Conservation (phyloP, 345 rosid genomes). For the Gossypium rotundifolium region DNA sequence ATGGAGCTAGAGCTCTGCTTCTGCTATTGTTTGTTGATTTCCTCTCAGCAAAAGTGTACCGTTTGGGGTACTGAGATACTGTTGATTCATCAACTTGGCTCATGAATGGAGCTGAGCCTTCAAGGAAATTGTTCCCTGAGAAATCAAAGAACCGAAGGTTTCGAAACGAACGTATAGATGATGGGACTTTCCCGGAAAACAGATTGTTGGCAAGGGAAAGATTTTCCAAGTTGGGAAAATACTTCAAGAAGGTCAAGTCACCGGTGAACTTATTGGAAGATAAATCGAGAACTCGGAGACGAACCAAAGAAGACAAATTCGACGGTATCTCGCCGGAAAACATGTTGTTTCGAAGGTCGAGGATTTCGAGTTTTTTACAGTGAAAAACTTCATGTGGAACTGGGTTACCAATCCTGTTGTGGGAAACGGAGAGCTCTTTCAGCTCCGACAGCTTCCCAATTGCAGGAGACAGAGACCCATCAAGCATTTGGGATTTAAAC, state of each 20-base stretch:
- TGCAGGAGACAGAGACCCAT: conserved; percentile 60
- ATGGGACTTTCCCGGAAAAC: conserved; percentile 71
- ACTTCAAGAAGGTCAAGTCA: conserved; percentile 65
- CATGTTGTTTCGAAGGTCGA: conserved; percentile 58
- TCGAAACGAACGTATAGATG: conserved; percentile 54
- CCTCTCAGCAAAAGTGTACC: conserved; percentile 53
- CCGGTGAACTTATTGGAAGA: conserved; percentile 61
- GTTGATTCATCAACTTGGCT: conserved; percentile 29
- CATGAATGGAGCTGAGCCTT: conserved; percentile 49
- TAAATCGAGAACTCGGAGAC: conserved; percentile 68
- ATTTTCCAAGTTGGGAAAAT: conserved; percentile 63
- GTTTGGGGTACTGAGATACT: conserved; percentile 35
- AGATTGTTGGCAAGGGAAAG: conserved; percentile 73
- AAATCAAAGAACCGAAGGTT: conserved; percentile 69
- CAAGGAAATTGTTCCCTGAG: conserved; percentile 60
- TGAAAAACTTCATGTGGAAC: conserved; percentile 49
- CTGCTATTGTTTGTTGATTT: background rate
- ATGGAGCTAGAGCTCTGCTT: conserved; percentile 16
- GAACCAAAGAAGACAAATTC: conserved; percentile 46
- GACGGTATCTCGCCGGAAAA: conserved; percentile 62
- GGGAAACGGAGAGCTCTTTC: conserved; percentile 59
- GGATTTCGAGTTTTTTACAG: conserved; percentile 73
- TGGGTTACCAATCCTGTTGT: conserved; percentile 50
- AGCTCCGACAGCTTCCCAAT: conserved; percentile 75
- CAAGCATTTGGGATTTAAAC: conserved; percentile 43